Evolutionary conservation across 495 filamentous ascomycete species (phyloP).

Genomic region (Lasiosphaeriaceae sp.): DNA sequence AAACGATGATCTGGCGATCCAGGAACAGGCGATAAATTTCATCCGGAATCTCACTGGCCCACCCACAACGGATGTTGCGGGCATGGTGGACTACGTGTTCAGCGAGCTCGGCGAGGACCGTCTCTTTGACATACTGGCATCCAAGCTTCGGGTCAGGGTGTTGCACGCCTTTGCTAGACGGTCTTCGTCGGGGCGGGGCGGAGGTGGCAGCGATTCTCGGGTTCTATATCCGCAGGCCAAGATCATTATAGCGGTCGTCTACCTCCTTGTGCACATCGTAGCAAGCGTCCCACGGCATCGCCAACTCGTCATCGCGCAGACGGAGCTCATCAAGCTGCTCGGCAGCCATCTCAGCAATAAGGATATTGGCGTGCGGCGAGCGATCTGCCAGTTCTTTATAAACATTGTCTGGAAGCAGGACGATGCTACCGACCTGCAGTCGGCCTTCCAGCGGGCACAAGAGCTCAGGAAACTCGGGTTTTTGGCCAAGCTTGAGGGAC

Average conservation of each 20-base stretch:
- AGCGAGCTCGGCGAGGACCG: constrained; percentile 66
- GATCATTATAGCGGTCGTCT: constrained; percentile 70
- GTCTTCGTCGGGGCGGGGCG: constrained; percentile 2
- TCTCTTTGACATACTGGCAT: constrained; percentile 69
- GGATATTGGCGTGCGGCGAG: constrained; percentile 64
- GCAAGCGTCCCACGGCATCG: constrained; percentile 74
- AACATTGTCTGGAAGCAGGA: constrained; percentile 76
- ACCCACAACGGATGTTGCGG: constrained; percentile 31
- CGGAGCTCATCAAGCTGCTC: constrained; percentile 57
- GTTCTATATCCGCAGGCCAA: constrained; percentile 59
- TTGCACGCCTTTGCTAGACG: constrained; percentile 42
- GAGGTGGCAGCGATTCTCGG: constrained; percentile 28
- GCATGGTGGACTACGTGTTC: constrained; percentile 86
- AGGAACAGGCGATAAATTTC: constrained; percentile 85
- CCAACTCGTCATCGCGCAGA: constrained; percentile 55
- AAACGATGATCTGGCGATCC: constrained; percentile 76
- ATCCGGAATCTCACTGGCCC: constrained; percentile 80
- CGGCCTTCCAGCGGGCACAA: constrained; percentile 58
- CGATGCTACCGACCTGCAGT: constrained; percentile 57
- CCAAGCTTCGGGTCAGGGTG: constrained; percentile 62
- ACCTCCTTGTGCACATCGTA: constrained; percentile 79
- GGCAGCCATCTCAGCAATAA: constrained; percentile 69
- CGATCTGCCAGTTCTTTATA: constrained; percentile 74
- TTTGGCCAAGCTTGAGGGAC: constrained; percentile 55
- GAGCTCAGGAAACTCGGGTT: constrained; percentile 72